Base-by-base conservation (phyloP, 805 yeast genomes). In the Nakazawaea peltata region DNA sequence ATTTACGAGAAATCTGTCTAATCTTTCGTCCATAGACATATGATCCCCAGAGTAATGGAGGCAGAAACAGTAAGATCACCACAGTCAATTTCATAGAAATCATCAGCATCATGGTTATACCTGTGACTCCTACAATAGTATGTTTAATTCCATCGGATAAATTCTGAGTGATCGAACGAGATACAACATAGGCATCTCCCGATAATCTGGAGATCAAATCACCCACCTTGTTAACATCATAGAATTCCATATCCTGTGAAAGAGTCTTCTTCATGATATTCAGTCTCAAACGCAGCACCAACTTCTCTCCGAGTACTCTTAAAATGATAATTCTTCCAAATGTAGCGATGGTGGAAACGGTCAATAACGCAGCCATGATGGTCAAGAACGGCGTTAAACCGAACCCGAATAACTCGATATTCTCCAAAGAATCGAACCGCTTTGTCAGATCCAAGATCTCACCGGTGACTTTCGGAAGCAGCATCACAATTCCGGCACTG, bases 141-240 rank as follows among this genome's bases (percentile, higher is more conserved):
- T 95, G 82, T 36, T 95, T 68, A 23, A 87, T 73, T 26, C 97
- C 97, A 54, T 88, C 97, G 21, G 94, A 81, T 26, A 90, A 69
- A 54, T 90, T 88, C 45, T 82, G 88, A 26, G 96, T 85, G 19
- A 90, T 74, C 0, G 95, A 77, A 48, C 81, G 74, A 4, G 95
- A 74, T 13, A 88, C 95, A 30, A 90, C 84, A 36, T 84, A 86
- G 1, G 96, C 86, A 56, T 90, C 97, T 21, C 85, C 78, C 6
- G 94, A 80, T 24, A 88, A 63, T 42, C 97, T 65, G 7, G 95
- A 85, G 26, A 88, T 86, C 49, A 88, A 64, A 54, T 88, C 97
- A 30, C 97, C 97, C 3, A 88, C 94, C 42, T 88, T 74, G 41
- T 92, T 88, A 19, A 80, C 78, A 50, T 90, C 97, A 49, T 84